Conservation (phyloP, 2,329 filamentous ascomycete species). For the Mycosphaerelloides madeirae region DNA sequence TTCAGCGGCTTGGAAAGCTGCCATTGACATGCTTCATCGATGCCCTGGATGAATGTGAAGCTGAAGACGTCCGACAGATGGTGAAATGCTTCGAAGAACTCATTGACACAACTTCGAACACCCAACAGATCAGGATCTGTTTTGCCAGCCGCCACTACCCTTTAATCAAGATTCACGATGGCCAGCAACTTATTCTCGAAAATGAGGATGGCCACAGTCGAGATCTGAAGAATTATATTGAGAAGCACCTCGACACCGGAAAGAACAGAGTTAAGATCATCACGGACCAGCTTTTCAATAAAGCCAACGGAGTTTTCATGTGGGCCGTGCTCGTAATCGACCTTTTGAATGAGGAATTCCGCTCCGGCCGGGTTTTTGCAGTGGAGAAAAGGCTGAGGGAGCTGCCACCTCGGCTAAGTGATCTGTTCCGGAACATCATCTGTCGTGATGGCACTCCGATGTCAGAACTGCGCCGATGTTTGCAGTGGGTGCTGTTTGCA, state of each 20-base stretch:
- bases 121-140: constrained; percentile 29
- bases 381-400: constrained; percentile 35
- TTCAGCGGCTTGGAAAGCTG: constrained; percentile 25
- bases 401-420: constrained; percentile 39
- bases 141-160: constrained; percentile 46
- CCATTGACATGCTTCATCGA: constrained; percentile 39
- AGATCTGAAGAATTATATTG: constrained; percentile 35
- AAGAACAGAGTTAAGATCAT: constrained; percentile 25
- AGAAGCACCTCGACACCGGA: constrained; percentile 27
- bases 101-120: constrained; percentile 6
- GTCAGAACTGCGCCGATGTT: constrained; percentile 41
- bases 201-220: constrained; percentile 30
- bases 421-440: constrained; percentile 51
- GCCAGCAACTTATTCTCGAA: constrained; percentile 34
- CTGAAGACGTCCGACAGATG: constrained; percentile 37
- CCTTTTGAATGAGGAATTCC: constrained; percentile 43
- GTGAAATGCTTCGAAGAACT: constrained; percentile 35
- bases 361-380: constrained; percentile 25
- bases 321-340: constrained; percentile 45
- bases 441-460: constrained; percentile 41
- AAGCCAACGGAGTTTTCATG: constrained; percentile 42
- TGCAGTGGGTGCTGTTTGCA: constrained; percentile 54
- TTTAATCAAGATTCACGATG: constrained; percentile 32
- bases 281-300: constrained; percentile 32
- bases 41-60: constrained; percentile 45